Conservation (phyloP, 139 green algal genomes). For the Haematococcus lacustris region DNA sequence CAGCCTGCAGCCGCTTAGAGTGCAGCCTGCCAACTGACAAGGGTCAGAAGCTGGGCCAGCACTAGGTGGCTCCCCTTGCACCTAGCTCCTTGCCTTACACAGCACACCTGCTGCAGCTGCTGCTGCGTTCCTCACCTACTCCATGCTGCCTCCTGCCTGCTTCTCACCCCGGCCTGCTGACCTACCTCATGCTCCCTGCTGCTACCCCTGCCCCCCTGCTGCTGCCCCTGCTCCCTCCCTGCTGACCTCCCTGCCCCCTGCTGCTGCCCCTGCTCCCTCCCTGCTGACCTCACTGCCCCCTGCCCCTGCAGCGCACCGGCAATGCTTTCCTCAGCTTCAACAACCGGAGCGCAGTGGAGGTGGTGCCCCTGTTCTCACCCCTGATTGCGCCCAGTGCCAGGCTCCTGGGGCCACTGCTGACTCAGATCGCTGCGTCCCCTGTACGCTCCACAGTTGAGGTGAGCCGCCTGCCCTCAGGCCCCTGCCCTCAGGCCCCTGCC, state of each 20-base stretch:
- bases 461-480: too few relatives aligned
- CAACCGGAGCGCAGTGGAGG: slow-evolving; percentile 63
- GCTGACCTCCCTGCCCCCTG: too few relatives aligned
- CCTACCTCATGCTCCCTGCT: background rate
- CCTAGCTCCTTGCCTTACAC: background rate
- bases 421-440: slow-evolving; percentile 61
- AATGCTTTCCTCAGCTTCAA: slow-evolving; percentile 92
- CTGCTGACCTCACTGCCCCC: too few relatives aligned
- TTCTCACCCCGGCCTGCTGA: too few relatives aligned
- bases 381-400: slow-evolving; percentile 68
- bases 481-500: too few relatives aligned
- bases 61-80: too few relatives aligned
- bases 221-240: too few relatives aligned
- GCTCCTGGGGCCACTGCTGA: slow-evolving; percentile 66
- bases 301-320: slow-evolving; percentile 42
- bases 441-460: slow-evolving; percentile 47
- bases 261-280: background rate
- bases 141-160: too few relatives aligned
- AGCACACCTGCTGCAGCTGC: background rate
- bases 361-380: slow-evolving; percentile 74
- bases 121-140: too few relatives aligned
- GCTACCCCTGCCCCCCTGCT: background rate
- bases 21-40: too few relatives aligned
- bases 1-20: too few relatives aligned
- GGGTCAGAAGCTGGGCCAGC: too few relatives aligned